Conservation (phyloP, 2,329 filamentous ascomycete genomes). For the Trichoderma koningiopsis region DNA sequence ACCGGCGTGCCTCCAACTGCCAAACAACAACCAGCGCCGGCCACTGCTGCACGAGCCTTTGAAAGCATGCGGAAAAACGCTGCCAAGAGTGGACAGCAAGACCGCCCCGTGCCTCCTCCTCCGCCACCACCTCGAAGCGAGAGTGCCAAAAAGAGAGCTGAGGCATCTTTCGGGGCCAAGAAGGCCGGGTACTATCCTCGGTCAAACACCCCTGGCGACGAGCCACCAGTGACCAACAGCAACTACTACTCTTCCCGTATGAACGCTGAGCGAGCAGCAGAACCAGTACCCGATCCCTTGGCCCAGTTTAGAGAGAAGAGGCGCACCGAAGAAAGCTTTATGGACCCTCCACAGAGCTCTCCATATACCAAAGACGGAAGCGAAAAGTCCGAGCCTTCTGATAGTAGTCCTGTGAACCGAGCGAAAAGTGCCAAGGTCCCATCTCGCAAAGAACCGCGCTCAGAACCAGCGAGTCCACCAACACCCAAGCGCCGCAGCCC, state of each 20-base stretch:
- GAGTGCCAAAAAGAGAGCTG: constrained; percentile 54
- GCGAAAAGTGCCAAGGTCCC: constrained; percentile 49
- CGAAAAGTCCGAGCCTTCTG: constrained; percentile 62
- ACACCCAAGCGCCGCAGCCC: constrained; percentile 37
- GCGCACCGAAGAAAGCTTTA: constrained; percentile 37
- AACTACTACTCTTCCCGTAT: constrained; percentile 54
- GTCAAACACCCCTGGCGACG: constrained; percentile 53
- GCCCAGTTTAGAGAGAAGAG: constrained; percentile 46
- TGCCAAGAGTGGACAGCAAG: constrained; percentile 33
- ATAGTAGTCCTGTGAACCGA: constrained; percentile 48
- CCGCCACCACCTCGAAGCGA: constrained; percentile 53
- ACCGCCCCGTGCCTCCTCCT: constrained; percentile 38
- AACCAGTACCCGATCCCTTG: constrained; percentile 49
- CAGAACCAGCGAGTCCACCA: constrained; percentile 31
- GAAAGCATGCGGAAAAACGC: constrained; percentile 48
- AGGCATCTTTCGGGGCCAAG: constrained; percentile 57
- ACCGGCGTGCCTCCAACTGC: constrained; percentile 47
- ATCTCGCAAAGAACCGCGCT: constrained; percentile 34
- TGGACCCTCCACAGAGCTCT: constrained; percentile 57
- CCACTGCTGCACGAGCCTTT: constrained; percentile 47
- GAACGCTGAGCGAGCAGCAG: constrained; percentile 33
- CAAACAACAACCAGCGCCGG: constrained; percentile 42
- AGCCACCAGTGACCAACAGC: constrained; percentile 53
- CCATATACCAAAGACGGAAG: constrained; percentile 59
- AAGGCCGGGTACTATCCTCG: constrained; percentile 53